Evolutionary conservation across 1,284 basidiomycete genomes (phyloP), one percentile per base, ranked within the genome.

Genomic region (Puccinia hordei): DNA sequence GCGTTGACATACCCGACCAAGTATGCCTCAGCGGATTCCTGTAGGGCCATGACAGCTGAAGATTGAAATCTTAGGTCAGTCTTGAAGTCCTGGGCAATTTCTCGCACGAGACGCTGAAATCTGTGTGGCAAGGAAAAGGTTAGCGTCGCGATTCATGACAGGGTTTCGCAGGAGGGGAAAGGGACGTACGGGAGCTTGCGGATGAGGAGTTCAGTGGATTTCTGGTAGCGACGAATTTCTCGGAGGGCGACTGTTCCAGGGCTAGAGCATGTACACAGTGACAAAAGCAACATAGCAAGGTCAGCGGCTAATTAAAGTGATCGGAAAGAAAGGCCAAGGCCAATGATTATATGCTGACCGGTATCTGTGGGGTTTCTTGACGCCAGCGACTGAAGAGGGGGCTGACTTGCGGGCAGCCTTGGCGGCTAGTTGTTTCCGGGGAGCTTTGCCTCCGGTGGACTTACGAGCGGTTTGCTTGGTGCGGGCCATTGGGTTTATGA

Each of bases 41-140:
- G n/a, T n/a, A n/a, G 90, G 1, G 95, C 95, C 82, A 94, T 85
- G 76, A 92, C 90, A 83, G 90, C 92, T 80, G 89, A 91, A 44
- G 90, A 92, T 87, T 91, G 90, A 89, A 91, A 91, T 81, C 90
- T 89, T 80, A 91, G 84, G 86, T 90, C 82, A 81, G 92, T 92
- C 86, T 85, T 85, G 83, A 85, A 85, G 85, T 91, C 90, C 80
- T 85, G 84, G 49, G 84, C 84, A 63, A 84, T 85, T 73, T 85
- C 84, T 74, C 84, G 83, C 63, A 83, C 84, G 61, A 83, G 81
- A 51, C 83, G 82, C 73, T 84, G 83, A 80, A 84, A 84, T 65
- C 82, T 83, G 77, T 81, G n/a, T 33, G 30, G 46, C 30, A n/a
- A 65, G 33, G 15, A 10, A 61, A 15, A 19, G 44, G 27, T 19